Percentiles rank a stretch among this genome's conserved stretches.
phyloP scores from a whole-genome alignment of 2,329 filamentous ascomycete genomes.

The Curvularia verruculosa region DNA sequence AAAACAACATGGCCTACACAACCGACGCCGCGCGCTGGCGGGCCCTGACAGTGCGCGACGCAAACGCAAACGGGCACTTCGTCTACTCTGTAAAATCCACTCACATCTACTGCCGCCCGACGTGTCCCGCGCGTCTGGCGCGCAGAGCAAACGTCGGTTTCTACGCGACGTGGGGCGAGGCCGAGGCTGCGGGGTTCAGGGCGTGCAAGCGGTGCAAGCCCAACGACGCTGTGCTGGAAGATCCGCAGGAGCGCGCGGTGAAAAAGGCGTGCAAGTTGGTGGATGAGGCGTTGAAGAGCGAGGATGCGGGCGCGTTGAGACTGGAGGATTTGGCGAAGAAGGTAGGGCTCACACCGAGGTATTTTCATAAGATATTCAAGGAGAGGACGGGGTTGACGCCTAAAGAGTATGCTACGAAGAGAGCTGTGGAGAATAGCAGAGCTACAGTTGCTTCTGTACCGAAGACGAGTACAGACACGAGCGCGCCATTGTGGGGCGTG shows the following conservation, averaged over 20 bases:
- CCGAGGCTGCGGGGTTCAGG: conserved; percentile 58
- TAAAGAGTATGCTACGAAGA: conserved; percentile 49
- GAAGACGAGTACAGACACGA: conserved; percentile 6
- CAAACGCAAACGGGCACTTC: conserved; percentile 54
- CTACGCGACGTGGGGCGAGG: conserved; percentile 55
- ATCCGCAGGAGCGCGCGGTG: conserved; percentile 56
- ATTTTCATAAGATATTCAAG: conserved; percentile 66
- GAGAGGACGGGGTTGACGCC: conserved; percentile 61
- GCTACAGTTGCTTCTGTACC: conserved; percentile 9
- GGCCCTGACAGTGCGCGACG: conserved; percentile 55
- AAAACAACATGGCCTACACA: conserved; percentile 33
- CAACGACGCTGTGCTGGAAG: conserved; percentile 47
- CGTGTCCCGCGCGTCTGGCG: conserved; percentile 65
- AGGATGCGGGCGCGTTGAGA: conserved; percentile 35
- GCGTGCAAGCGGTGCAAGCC: conserved; percentile 65
- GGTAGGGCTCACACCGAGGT: conserved; percentile 62
- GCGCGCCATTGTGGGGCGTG: conserved; percentile 19
- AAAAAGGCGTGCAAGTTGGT: conserved; percentile 46
- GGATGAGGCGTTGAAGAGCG: conserved; percentile 29
- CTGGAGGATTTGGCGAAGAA: conserved; percentile 58
- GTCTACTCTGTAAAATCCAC: conserved; percentile 64
- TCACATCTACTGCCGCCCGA: conserved; percentile 66
- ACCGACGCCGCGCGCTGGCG: conserved; percentile 46
- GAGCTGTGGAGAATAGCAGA: conserved; percentile 18
- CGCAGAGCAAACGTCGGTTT: conserved; percentile 64